Base-by-base conservation (phyloP, 306 rosid genomes). In the Lablab purpureus region DNA sequence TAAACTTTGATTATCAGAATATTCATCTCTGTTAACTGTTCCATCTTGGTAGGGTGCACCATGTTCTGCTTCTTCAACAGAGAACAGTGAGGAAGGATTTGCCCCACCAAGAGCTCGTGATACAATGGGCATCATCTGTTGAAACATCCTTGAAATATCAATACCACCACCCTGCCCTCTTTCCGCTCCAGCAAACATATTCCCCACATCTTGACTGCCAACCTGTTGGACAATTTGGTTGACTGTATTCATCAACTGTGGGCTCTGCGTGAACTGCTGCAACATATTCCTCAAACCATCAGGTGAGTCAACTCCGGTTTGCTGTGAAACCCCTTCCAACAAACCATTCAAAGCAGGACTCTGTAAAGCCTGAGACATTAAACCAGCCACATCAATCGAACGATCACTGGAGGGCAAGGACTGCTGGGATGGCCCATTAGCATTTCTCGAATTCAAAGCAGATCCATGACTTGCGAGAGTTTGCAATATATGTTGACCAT, bases 121-220 rank as follows among this genome's bases (percentile, higher is more conserved):
- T 71, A 93, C 99, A 71, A 96, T 83, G 30, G 99, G 98, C 97
- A 96, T 90, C 98, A 96, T 93, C 89, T 93, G 97, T 83, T 93
- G 99, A 82, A 95, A 77, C 94, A 95, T 91, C 80, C 94, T 90
- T 21, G 97, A 89, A 71, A 93, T 85, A 85, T 95, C 93, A 10
- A 93, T 36, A 32, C 98, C 93, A 36, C 98, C 91, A 68, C 91
- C 90, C 75, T 91, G 96, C 79, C 89, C 95, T 67, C 92, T 82
- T 63, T 81, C 96, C 67, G 75, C 78, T 54, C 95, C 97, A 27
- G 89, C 14, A 86, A 95, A 91, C 91, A 95, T 82, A 83, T 78
- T 89, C 21, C 85, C 93, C 59, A 91, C 41, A 80, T 91, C 96
- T 82, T 86, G 96, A 85, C 84, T 77, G 84, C 94, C 93, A 66